Evolutionary conservation across 768 basidiomycete genomes (phyloP), one percentile per base, ranked within the genome.

Genomic region (Saitozyma sp.): DNA sequence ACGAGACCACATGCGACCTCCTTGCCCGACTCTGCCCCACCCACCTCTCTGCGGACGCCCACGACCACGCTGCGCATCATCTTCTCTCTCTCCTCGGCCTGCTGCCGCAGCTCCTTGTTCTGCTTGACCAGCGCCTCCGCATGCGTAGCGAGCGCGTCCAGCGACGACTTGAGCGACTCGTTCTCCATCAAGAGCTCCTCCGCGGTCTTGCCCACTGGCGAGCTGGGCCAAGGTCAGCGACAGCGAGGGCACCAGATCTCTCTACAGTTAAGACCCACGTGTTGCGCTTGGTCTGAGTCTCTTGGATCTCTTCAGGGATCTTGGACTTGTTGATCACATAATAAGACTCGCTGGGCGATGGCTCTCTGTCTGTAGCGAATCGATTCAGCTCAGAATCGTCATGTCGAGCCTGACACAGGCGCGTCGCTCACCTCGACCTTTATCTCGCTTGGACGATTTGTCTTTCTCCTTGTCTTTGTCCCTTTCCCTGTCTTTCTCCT

Each of bases 101-200:
- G 54, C 10, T 17, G 37, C 40, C 58, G 65, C 38, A 74, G 58
- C 14, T 46, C 43, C 42, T 64, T 59, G 39, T 78, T 75, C 45
- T 62, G 61, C 39, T 63, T 49, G 19, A 74, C 75, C 4, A 79
- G 56, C 9, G 53, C 48, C 50, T 78, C 66, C 2, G 66, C 64
- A 48, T 77, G 76, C 4, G 60, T 29, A 7, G 78, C 73, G 38
- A 79, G 29, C 8, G 75, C 67, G 54, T 79, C 78, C 8, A 79
- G 65, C 8, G 72, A 74, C 1, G 67, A 59, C 37, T 74, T 70
- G 9, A 79, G 66, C 8, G 68, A 67, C 29, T 61, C 65, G 50
- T 79, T 79, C 60, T 79, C 78, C 19, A 79, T 61, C 2, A 50
- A 57, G 3, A 79, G 67, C 57, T 79, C 78, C 64, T 79, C 78